phyloP scores from a whole-genome alignment of 768 basidiomycete genomes.

The Tremella mesenterica region DNA sequence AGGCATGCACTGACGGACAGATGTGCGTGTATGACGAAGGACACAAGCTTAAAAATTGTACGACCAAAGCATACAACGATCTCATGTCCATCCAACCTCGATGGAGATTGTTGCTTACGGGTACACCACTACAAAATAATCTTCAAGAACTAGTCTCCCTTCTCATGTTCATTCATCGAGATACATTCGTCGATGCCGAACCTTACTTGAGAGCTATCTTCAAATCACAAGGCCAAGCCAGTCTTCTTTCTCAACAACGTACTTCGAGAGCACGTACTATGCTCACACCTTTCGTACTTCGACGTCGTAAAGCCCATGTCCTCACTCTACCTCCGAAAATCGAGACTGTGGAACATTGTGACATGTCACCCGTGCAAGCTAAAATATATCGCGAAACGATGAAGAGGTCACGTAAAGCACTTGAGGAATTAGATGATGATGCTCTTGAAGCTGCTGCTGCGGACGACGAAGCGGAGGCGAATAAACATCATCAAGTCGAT shows the following conservation, averaged over 20 bases:
- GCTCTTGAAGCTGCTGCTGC: constrained; percentile 41
- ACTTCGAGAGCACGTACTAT: constrained; percentile 94
- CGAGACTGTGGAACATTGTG: constrained; percentile 91
- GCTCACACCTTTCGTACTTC: constrained; percentile 97
- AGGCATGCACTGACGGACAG: constrained; percentile 47
- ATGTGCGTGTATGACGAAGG: constrained; percentile 94
- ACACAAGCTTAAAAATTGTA: constrained; percentile 92
- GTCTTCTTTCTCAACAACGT: constrained; percentile 81
- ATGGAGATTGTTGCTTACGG: constrained; percentile 88
- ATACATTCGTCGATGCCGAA: constrained; percentile 69
- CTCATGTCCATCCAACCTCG: constrained; percentile 72
- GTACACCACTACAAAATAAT: constrained; percentile 73
- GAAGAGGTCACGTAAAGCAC: constrained; percentile 69
- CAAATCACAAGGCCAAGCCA: constrained; percentile 81
- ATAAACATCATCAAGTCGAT: constrained; percentile 50
- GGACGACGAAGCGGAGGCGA: constrained; percentile 34
- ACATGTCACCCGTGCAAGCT: constrained; percentile 73
- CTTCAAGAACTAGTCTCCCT: constrained; percentile 58
- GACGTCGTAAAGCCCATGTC: constrained; percentile 92
- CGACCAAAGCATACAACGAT: constrained; percentile 89
- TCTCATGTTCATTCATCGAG: constrained; percentile 93
- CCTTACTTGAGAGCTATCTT: constrained; percentile 84
- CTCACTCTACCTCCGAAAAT: constrained; percentile 82
- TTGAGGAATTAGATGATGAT: constrained; percentile 32
- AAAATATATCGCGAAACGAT: constrained; percentile 79